Evolutionary conservation across 2,329 filamentous ascomycete species (phyloP).

Genomic region (Aspergillus vadensis): DNA sequence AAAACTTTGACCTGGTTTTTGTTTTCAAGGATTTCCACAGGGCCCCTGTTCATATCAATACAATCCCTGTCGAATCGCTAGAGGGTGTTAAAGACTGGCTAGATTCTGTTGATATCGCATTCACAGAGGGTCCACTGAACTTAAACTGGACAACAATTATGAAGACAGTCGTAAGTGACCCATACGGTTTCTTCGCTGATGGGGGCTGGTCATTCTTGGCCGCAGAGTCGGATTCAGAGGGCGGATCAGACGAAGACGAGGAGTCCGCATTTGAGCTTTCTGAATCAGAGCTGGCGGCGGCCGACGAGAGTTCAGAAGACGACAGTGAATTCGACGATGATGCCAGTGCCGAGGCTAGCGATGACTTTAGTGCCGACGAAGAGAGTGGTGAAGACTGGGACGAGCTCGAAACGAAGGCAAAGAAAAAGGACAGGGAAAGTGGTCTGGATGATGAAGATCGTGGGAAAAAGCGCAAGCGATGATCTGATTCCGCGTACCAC

Average conservation of each 20-base stretch:
- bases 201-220: slow-evolving; percentile 94
- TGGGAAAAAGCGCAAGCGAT: slow-evolving; percentile 76
- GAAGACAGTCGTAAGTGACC: slow-evolving; percentile 95
- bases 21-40: slow-evolving; percentile 97
- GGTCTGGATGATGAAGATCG: slow-evolving; percentile 57
- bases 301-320: slow-evolving; percentile 79
- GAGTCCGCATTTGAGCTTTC: slow-evolving; percentile 91
- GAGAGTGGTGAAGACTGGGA: slow-evolving; percentile 92
- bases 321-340: slow-evolving; percentile 94
- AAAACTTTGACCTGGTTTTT: slow-evolving; percentile 98
- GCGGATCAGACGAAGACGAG: slow-evolving; percentile 73
- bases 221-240: slow-evolving; percentile 84
- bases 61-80: slow-evolving; percentile 91
- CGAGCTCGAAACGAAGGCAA: slow-evolving; percentile 84
- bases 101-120: slow-evolving; percentile 92
- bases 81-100: slow-evolving; percentile 98
- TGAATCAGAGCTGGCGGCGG: slow-evolving; percentile 73
- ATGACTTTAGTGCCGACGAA: slow-evolving; percentile 63
- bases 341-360: slow-evolving; percentile 73
- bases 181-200: slow-evolving; percentile 91
- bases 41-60: slow-evolving; percentile 93
- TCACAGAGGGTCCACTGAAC: slow-evolving; percentile 91
- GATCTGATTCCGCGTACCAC: slow-evolving; percentile 11
- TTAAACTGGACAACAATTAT: slow-evolving; percentile 99
- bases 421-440: slow-evolving; percentile 62